Evolutionary conservation across 306 rosid species (phyloP).

Genomic region (Rubus idaeus): DNA sequence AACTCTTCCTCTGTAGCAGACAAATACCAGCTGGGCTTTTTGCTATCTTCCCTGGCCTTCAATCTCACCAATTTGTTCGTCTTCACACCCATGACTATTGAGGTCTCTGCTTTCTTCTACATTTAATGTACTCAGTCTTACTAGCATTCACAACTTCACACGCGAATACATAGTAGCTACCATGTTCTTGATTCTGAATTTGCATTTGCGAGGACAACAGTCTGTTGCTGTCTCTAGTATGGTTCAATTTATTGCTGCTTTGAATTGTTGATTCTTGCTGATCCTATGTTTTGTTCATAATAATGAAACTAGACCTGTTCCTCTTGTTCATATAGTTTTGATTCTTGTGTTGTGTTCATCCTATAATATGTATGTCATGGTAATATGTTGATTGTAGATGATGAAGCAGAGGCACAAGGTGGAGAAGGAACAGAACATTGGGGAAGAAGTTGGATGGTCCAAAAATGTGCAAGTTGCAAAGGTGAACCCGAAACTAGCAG

Average conservation of each 20-base stretch:
- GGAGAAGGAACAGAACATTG: constrained; percentile 79
- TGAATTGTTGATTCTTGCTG: neutral
- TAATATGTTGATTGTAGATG: constrained; percentile 46
- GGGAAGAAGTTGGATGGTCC: constrained; percentile 92
- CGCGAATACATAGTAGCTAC: no score
- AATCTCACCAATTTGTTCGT: constrained; percentile 81
- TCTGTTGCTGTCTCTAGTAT: neutral
- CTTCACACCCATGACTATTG: constrained; percentile 93
- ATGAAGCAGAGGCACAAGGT: constrained; percentile 97
- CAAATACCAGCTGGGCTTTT: constrained; percentile 89
- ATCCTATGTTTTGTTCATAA: neutral
- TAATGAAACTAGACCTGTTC: neutral
- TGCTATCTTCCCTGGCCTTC: constrained; percentile 81
- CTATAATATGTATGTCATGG: neutral
- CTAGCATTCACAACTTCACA: no score
- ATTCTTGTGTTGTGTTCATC: neutral
- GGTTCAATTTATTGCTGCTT: neutral
- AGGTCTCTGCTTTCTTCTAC: constrained; percentile 43
- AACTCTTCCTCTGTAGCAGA: constrained; percentile 66
- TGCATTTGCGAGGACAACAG: no score
- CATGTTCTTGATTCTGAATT: no score
- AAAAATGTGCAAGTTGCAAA: constrained; percentile 91
- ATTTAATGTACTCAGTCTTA: neutral
- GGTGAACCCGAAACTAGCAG: constrained; percentile 80
- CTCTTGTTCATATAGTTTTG: neutral